Conservation (phyloP, 495 filamentous ascomycete species). For the Podospora tetraspora region DNA sequence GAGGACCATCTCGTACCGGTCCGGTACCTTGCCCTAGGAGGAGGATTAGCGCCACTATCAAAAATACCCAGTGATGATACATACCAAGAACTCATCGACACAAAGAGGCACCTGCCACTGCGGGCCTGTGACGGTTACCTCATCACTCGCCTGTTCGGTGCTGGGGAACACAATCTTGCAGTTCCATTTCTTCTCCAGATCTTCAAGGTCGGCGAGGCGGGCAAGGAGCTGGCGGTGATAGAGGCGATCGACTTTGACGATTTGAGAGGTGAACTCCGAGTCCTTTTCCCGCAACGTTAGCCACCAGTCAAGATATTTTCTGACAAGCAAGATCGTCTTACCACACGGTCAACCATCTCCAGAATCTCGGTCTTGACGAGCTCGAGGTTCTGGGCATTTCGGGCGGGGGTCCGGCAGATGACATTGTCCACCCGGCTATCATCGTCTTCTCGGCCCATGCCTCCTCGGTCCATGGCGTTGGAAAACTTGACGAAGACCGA, state of each 20-base stretch:
- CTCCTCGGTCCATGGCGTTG: slow-evolving; percentile 98
- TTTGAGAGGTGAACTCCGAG: slow-evolving; percentile 91
- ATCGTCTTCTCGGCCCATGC: slow-evolving; percentile 89
- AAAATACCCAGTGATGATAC: slow-evolving; percentile 13
- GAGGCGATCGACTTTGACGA: slow-evolving; percentile 86
- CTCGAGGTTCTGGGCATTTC: slow-evolving; percentile 94
- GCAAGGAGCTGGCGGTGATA: slow-evolving; percentile 90
- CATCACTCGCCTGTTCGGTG: slow-evolving; percentile 93
- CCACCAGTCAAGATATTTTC: background rate
- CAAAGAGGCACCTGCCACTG: slow-evolving; percentile 96
- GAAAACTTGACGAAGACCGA: slow-evolving; percentile 99
- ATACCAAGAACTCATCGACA: slow-evolving; percentile 86
- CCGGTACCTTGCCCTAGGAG: slow-evolving; percentile 83
- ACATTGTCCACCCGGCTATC: slow-evolving; percentile 99
- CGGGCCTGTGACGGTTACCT: slow-evolving; percentile 89
- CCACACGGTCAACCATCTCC: slow-evolving; percentile 96
- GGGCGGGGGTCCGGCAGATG: slow-evolving; percentile 93
- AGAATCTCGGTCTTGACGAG: slow-evolving; percentile 98
- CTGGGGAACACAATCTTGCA: slow-evolving; percentile 97
- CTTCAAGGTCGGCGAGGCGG: slow-evolving; percentile 82
- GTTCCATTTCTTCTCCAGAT: slow-evolving; percentile 96
- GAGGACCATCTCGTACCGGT: slow-evolving; percentile 85
- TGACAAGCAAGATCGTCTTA: slow-evolving; percentile 36
- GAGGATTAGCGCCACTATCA: slow-evolving; percentile 23
- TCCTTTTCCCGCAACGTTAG: slow-evolving; percentile 48